Base-by-base conservation (phyloP, 2,329 filamentous ascomycete genomes). In the Colletotrichum melonis region DNA sequence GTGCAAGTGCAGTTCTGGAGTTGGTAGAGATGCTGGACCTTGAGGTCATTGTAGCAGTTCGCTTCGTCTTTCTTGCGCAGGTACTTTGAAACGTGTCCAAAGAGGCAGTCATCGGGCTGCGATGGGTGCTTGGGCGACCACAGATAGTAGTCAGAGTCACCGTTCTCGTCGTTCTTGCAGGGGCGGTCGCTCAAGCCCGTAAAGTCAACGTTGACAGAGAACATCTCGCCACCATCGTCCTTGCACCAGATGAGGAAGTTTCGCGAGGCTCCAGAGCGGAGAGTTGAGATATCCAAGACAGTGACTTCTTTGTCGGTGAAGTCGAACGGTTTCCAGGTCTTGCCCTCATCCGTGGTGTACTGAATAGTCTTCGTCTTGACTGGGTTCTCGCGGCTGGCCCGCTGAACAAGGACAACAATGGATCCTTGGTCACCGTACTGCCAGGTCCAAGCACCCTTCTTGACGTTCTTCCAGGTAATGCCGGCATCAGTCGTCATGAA, bases 391-490 rank as follows among this genome's bases (percentile, higher is more conserved):
- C 90, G 87, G 65, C 88, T 88, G 16, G 89, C 87, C 70, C 95
- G 91, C 79, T 93, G 90, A 26, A 96, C 95, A 62, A 99, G 92
- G 55, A 97, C 94, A 74, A 98, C 91, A 78, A 98, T 93, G 6
- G 95, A 97, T 32, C 97, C 97, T 81, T 98, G 95, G 78, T 99
- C 97, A 72, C 97, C 97, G 80, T 95, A 98, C 79, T 97, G 94
- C 95, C 95, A 99, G 79, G 93, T 93, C 87, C 95, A 98, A 46
- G 89, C 90, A 6, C 97, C 97, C 83, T 97, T 95, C 84, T 94
- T 96, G 74, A 96, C 91, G 72, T 92, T 90, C 76, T 88, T 92
- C 97, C 97, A 99, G 52, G 86, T 94, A 64, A 98, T 88, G 68
- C 97, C 97, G n/a, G 93, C 97, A 81, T 99, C 95, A 0, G 89